Percentiles rank a stretch among this genome's conserved stretches.
Conservation (phyloP, 306 rosid genomes). For the Phaseolus lunatus region DNA sequence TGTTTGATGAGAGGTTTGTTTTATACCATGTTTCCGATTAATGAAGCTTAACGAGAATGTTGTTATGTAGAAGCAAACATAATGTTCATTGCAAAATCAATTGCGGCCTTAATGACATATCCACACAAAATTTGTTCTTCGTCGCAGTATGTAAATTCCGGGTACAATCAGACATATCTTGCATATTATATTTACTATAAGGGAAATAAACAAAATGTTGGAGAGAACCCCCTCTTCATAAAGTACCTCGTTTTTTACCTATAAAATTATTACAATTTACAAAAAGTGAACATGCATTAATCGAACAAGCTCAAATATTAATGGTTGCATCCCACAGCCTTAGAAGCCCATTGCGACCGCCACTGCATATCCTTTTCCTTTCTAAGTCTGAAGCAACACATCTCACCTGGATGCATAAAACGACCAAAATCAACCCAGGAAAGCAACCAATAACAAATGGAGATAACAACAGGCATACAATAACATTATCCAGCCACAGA, state of each 20-base stretch:
- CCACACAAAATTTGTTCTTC: conserved; percentile 34
- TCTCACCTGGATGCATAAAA: conserved; percentile 66
- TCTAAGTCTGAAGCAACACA: conserved; percentile 89
- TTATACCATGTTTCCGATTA: neutral
- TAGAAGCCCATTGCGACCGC: conserved; percentile 92
- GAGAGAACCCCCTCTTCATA: conserved; percentile 7
- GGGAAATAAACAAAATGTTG: conserved; percentile 36
- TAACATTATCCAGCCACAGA: conserved; percentile 18
- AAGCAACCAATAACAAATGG: conserved; percentile 30
- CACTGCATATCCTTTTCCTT: conserved; percentile 97
- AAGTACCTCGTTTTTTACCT: conserved; percentile 36
- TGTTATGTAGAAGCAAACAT: neutral
- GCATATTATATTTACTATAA: conserved; percentile 30
- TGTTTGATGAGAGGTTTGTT: neutral
- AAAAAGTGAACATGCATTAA: conserved; percentile 29
- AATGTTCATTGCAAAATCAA: conserved; percentile 25
- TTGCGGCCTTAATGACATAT: neutral
- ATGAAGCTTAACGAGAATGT: neutral
- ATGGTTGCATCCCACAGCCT: conserved; percentile 99
- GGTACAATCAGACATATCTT: conserved; percentile 38
- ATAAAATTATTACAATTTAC: conserved; percentile 28
- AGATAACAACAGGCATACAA: conserved; percentile 15
- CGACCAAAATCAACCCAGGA: conserved; percentile 40
- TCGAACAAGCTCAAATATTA: conserved; percentile 63
- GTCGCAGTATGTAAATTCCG: conserved; percentile 42